These are phyloP conservation scores for Sporisorium sorghi DNA, from an alignment of 1,284 basidiomycete species.

Conservation along the genomic window DNA sequence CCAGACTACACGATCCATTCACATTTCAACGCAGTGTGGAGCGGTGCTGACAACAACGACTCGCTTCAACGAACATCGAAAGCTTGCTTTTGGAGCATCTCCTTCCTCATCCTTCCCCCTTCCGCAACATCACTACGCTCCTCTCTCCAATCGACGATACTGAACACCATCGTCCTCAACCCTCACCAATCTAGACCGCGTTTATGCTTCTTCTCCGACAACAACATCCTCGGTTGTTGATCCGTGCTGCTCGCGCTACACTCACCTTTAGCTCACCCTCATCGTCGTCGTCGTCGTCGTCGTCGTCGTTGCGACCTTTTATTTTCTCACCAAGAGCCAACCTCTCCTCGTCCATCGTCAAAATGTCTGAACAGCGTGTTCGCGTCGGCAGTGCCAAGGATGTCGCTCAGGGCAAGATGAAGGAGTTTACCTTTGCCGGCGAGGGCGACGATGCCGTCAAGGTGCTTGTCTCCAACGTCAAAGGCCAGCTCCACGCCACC, in stretches of 20 bases:
- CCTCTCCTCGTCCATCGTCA: slow-evolving; percentile 21
- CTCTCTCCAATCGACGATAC: slow-evolving; percentile 12
- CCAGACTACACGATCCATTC: slow-evolving; percentile 30
- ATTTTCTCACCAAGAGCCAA: slow-evolving; percentile 4
- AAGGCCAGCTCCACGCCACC: slow-evolving; percentile 77
- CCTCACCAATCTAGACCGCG: neutral
- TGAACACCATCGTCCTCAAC: slow-evolving; percentile 6
- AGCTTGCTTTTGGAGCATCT: neutral
- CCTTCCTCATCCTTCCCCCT: neutral
- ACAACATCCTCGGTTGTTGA: slow-evolving; percentile 34
- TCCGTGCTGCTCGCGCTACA: slow-evolving; percentile 24
- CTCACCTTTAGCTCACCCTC: neutral
- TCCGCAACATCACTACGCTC: neutral
- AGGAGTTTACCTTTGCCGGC: slow-evolving; percentile 82
- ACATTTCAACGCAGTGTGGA: neutral
- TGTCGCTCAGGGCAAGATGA: slow-evolving; percentile 68
- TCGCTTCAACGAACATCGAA: neutral
- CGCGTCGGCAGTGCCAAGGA: slow-evolving; percentile 48
- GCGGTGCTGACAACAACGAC: neutral
- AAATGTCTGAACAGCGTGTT: slow-evolving; percentile 46
- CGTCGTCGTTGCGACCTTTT: too few relatives aligned
- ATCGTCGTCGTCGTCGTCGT: neutral
- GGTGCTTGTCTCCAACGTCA: slow-evolving; percentile 79
- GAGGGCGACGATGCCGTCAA: slow-evolving; percentile 75
- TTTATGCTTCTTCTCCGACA: slow-evolving; percentile 43